phyloP scores from a whole-genome alignment of 2,329 filamentous ascomycete genomes.

The Ilyonectria mors-panacis region DNA sequence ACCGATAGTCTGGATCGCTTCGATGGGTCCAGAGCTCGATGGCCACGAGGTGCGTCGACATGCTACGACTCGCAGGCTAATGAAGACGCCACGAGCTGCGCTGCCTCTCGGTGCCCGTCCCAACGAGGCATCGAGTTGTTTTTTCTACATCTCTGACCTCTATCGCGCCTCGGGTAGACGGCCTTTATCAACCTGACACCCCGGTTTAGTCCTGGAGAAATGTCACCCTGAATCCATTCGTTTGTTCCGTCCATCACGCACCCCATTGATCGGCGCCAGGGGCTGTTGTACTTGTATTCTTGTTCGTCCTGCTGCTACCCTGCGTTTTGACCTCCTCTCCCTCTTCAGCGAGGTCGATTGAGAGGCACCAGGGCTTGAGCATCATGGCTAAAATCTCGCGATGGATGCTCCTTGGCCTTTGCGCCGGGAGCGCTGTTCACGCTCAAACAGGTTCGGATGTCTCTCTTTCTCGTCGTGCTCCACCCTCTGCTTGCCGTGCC shows the following conservation, averaged over 20 bases:
- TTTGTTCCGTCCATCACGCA: neutral
- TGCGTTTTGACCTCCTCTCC: neutral
- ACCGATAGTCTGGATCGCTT: slow-evolving; percentile 19
- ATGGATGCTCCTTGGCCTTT: slow-evolving; percentile 24
- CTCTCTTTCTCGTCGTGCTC: slow-evolving; percentile 12
- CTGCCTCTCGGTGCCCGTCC: neutral
- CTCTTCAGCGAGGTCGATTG: slow-evolving; percentile 3
- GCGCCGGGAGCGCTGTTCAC: slow-evolving; percentile 15
- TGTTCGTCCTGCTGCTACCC: neutral
- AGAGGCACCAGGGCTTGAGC: slow-evolving; percentile 14
- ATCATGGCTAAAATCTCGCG: slow-evolving; percentile 17
- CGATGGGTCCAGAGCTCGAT: slow-evolving; percentile 5
- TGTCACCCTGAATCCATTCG: slow-evolving; percentile 2
- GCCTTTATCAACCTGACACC: slow-evolving; percentile 9
- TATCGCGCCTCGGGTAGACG: neutral
- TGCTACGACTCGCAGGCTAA: neutral
- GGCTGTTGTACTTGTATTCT: slow-evolving; percentile 1
- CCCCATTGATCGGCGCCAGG: slow-evolving; percentile 20
- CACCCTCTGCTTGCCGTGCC: slow-evolving; percentile 12
- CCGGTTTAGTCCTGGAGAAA: slow-evolving; percentile 1
- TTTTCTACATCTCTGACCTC: neutral
- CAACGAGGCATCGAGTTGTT: slow-evolving; percentile 3
- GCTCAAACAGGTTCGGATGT: slow-evolving; percentile 24
- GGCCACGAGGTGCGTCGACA: slow-evolving; percentile 6
- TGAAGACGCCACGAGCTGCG: neutral